Evolutionary conservation across 345 rosid genomes (phyloP).

Genomic region (Draba incana): DNA sequence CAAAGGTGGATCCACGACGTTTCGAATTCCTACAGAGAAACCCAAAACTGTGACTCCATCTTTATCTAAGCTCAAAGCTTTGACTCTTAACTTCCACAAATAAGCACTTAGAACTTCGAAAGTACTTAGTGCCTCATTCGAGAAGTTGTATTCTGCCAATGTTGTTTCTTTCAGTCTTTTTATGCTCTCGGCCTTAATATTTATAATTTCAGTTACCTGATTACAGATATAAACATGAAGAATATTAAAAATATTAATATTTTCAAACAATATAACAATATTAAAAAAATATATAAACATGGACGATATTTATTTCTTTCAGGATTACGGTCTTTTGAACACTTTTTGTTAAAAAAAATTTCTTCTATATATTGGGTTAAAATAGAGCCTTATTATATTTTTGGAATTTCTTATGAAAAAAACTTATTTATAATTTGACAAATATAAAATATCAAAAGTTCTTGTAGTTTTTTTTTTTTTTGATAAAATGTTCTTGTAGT

Average conservation of each 20-base stretch:
- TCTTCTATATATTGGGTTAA: too few species aligned
- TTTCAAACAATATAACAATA: too few species aligned
- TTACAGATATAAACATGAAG: slow-evolving; percentile 2
- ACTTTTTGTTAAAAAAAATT: too few species aligned
- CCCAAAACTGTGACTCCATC: slow-evolving; percentile 34
- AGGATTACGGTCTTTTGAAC: too few species aligned
- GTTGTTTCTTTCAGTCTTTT: slow-evolving; percentile 28
- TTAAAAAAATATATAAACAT: too few species aligned
- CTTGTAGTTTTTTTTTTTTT: too few species aligned
- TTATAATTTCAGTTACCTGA: slow-evolving; percentile 24
- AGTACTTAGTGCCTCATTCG: slow-evolving; percentile 4
- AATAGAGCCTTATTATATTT: too few species aligned
- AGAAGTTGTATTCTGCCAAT: neutral
- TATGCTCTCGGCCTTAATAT: slow-evolving; percentile 24
- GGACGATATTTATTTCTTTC: too few species aligned
- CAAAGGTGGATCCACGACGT: slow-evolving; percentile 23
- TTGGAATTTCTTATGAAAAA: too few species aligned
- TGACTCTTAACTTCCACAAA: slow-evolving; percentile 33
- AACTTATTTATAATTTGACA: too few species aligned
- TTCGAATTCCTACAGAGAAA: slow-evolving; percentile 20
- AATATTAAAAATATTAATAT: neutral
- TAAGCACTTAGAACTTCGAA: slow-evolving; percentile 37
- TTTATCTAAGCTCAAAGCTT: slow-evolving; percentile 23
- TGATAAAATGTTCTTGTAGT: too few species aligned
- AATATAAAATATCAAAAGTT: too few species aligned